Evolutionary conservation across 1,284 basidiomycete species (phyloP), one percentile per base, ranked within the genome.

Genomic region (Cryptococcus sp.): DNA sequence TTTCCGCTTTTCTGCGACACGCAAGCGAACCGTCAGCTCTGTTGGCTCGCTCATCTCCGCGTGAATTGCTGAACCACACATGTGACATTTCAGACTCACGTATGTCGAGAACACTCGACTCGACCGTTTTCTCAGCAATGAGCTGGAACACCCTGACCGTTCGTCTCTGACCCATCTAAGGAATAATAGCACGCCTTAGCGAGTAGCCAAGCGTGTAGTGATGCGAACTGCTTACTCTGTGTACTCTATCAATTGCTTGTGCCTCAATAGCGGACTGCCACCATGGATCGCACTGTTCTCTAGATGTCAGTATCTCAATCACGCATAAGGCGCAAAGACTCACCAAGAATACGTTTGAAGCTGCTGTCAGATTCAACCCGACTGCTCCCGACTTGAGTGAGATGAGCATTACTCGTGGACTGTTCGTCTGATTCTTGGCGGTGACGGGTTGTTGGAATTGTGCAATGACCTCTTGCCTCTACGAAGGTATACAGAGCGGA

Each of bases 271-370:
- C 89, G 67, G 90, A 89, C 81, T 89, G 80, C 80, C 80, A 81
- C 72, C 79, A 79, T 41, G 91, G 91, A 75, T 94, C 91, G 45
- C 72, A 74, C 70, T 70, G 55, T 39, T 20, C 48, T 34, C 19
- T 23, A 37, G 13, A 13, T 37, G 29, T 29, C n/a, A 16, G 23
- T 37, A 34, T 6, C 15, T 23, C 7, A 16, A 1, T 16, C 43
- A 13, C n/a, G 19, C 17, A 40, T 37, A 16, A 38, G 8, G 15
- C 7, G 38, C 13, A 17, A 10, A 13, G 29, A 82, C 88, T 81
- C 65, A 91, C 76, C 86, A 94, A 76, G 70, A 89, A 91, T 0
- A 94, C 89, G 71, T 93, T 90, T 69, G 91, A 93, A 1, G 92
- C 92, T 16, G 89, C 89, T 0, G 91, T 94, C 59, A 94, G 77